Evolutionary conservation across 768 basidiomycete genomes (phyloP).

Genomic region (Tulasnella sp.): DNA sequence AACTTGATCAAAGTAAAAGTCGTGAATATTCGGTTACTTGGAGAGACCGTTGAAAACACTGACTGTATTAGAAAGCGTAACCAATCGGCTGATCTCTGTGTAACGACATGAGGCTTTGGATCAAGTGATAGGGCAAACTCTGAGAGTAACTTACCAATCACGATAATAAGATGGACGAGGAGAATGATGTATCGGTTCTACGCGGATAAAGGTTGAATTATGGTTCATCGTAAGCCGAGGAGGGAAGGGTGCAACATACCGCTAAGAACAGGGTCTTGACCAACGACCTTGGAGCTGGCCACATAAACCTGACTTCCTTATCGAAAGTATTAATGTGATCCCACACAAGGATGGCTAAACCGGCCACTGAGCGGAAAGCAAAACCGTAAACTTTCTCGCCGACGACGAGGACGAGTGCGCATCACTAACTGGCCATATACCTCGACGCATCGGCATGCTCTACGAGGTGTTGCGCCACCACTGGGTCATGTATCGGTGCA

Average conservation of each 20-base stretch:
- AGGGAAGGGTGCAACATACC: not conserved
- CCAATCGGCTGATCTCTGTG: not conserved
- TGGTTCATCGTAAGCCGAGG: not conserved
- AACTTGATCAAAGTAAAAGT: not conserved
- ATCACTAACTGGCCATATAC: not conserved
- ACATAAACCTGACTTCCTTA: not conserved
- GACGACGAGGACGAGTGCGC: not conserved
- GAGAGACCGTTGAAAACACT: not conserved
- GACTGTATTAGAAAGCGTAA: not conserved
- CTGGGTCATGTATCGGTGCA: not conserved
- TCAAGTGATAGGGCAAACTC: not conserved
- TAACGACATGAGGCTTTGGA: not conserved
- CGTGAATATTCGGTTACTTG: not conserved
- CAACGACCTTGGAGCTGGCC: not conserved
- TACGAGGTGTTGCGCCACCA: not conserved
- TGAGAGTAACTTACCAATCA: not conserved
- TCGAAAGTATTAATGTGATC: not conserved
- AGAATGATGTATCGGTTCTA: not conserved
- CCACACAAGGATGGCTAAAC: not conserved
- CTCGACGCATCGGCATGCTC: not conserved
- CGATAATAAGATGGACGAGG: not conserved
- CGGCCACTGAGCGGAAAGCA: not conserved
- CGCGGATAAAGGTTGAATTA: not conserved
- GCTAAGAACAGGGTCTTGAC: not conserved
- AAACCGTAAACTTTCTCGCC: too few relatives aligned